These are phyloP conservation scores for Glycine soja DNA, from an alignment of 306 rosid genomes.

Conservation along the genomic window DNA sequence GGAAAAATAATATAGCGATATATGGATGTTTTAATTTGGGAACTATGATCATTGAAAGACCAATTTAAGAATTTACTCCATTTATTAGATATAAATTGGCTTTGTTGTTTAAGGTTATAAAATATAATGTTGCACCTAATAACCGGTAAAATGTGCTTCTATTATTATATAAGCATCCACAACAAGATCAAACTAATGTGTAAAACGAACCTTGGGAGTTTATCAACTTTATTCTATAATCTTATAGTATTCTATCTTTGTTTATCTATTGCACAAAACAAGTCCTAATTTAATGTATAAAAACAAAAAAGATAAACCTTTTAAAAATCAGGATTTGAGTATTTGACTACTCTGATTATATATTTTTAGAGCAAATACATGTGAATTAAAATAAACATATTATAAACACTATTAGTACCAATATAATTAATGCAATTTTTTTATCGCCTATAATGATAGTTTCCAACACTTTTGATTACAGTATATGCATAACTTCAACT, in stretches of 20 bases:
- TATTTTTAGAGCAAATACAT: background rate
- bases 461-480: background rate
- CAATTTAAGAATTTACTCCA: background rate
- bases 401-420: background rate
- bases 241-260: background rate
- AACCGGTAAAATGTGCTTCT: background rate
- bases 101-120: slow-evolving; percentile 9
- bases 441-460: background rate
- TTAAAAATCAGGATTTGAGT: too few relatives aligned
- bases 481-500: background rate
- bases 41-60: background rate
- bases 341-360: too few relatives aligned
- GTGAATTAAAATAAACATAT: background rate
- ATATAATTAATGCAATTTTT: background rate
- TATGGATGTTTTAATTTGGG: background rate
- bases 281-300: background rate
- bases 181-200: too few relatives aligned
- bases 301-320: background rate
- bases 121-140: slow-evolving; percentile 18
- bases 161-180: background rate
- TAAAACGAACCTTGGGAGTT: too few relatives aligned
- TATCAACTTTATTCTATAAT: too few relatives aligned
- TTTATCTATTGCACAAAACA: background rate
- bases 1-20: background rate
- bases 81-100: slow-evolving; percentile 4